Percentiles rank a stretch among this genome's conserved stretches.
Conservation (phyloP, 208 protist genomes). For the Endotrypanum monterogeii region DNA sequence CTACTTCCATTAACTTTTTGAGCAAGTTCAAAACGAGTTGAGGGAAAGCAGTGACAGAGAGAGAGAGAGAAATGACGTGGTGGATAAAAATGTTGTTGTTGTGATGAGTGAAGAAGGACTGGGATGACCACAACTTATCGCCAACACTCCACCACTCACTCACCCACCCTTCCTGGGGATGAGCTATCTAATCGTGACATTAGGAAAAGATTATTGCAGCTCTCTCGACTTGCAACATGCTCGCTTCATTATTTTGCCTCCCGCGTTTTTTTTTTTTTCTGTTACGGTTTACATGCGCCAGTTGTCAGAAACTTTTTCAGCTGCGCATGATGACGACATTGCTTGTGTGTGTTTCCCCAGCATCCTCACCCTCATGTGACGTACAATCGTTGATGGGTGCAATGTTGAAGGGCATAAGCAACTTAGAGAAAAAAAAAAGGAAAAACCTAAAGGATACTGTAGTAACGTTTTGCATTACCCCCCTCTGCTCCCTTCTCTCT, state of each 20-base stretch:
- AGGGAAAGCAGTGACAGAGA: constrained; percentile 20
- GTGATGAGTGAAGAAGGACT: background rate
- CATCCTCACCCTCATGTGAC: too few relatives aligned
- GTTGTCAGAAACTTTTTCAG: too few relatives aligned
- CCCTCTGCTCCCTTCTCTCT: background rate
- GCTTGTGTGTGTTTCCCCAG: background rate
- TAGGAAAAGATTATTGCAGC: too few relatives aligned
- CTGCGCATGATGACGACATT: background rate
- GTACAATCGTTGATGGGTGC: too few relatives aligned
- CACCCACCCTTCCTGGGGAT: background rate
- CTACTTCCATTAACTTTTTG: constrained; percentile 71
- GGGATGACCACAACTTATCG: background rate
- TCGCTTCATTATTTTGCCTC: background rate
- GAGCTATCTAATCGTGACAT: background rate
- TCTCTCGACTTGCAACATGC: background rate
- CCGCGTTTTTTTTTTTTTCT: background rate
- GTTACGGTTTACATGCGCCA: too few relatives aligned
- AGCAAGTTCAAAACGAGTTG: constrained; percentile 72
- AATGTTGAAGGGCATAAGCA: too few relatives aligned
- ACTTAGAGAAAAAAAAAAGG: too few relatives aligned
- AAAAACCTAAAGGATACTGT: too few relatives aligned
- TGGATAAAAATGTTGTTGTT: background rate
- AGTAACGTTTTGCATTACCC: too few relatives aligned
- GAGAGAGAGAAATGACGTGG: background rate
- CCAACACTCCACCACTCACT: too few relatives aligned